Evolutionary conservation across 176 grass and related monocot species (phyloP).

Genomic region (Pontederia paniculata): DNA sequence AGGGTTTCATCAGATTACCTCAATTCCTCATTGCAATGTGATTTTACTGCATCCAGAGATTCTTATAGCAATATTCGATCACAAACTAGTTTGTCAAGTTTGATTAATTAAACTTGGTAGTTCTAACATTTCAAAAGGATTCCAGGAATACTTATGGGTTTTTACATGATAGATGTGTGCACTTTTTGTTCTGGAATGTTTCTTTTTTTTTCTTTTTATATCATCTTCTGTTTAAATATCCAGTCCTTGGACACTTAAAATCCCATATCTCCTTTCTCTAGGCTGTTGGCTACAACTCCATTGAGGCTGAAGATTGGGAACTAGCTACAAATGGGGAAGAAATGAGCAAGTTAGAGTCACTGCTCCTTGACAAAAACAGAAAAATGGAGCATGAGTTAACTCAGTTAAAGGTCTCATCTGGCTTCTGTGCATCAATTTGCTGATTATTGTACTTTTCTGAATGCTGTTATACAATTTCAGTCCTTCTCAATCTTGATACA

Average conservation of each 20-base stretch:
- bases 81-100: background rate
- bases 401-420: conserved; percentile 64
- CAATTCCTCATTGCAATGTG: no score
- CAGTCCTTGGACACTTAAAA: conserved; percentile 20
- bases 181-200: no score
- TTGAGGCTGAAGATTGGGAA: conserved; percentile 99
- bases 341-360: conserved; percentile 98
- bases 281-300: conserved; percentile 99
- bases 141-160: no score
- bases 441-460: background rate
- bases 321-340: conserved; percentile 93
- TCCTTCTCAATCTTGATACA: background rate
- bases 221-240: conserved; percentile 8
- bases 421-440: conserved; percentile 3
- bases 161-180: no score
- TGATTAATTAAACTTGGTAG: background rate
- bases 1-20: no score
- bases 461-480: no score
- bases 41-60: no score
- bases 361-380: conserved; percentile 96
- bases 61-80: no score
- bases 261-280: conserved; percentile 14
- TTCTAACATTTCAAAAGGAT: background rate
- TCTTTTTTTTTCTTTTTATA: no score
- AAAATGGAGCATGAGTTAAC: conserved; percentile 99